Evolutionary conservation across 768 basidiomycete species (phyloP), one percentile per base, ranked within the genome.

Genomic region (Russula virescens): DNA sequence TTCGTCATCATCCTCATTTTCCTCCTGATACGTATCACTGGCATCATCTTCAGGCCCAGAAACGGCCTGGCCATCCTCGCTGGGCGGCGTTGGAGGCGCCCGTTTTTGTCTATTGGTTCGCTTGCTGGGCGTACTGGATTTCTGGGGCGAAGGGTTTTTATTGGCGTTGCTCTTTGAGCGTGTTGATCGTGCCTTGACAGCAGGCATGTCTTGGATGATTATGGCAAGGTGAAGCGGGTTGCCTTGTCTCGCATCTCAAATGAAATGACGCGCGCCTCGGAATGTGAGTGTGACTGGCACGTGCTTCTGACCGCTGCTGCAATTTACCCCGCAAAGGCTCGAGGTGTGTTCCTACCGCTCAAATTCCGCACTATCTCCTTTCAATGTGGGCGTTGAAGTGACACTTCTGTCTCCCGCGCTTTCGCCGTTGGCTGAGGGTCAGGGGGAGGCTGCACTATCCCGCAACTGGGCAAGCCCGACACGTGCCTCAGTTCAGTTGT

Each of bases 1-100:
- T 26, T 72, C 75, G 40, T 68, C 67, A 25, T 67, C 71, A 11
- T 70, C 66, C n/a, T n/a, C n/a, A 42, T 70, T 69, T 45, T 69
- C 57, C 35, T 69, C 63, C 31, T 70, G 66, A 51, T 62, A 60
- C 16, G 13, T 16, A 13, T 66, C 65, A 53, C 58, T 65, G 8
- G 34, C 53, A 21, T n/a, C 56, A 21, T 51, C 48, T 40, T 65
- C 65, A n/a, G 49, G 21, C n/a, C 48, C 65, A 40, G 61, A 59
- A 25, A 46, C 13, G 35, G 64, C 19, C 13, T 21, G 18, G 46
- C 16, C 55, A 14, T 25, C 46, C 18, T 60, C 28, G 13, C 40
- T 38, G 26, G 13, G 58, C 26, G 53, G 28, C 59, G 21, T 47
- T 10, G 11, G 11, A 18, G 21, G 21, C 1, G 7, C 51, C 14